Base-by-base conservation (phyloP, 169 alveolate species). In the Plasmodium billcollinsi region DNA sequence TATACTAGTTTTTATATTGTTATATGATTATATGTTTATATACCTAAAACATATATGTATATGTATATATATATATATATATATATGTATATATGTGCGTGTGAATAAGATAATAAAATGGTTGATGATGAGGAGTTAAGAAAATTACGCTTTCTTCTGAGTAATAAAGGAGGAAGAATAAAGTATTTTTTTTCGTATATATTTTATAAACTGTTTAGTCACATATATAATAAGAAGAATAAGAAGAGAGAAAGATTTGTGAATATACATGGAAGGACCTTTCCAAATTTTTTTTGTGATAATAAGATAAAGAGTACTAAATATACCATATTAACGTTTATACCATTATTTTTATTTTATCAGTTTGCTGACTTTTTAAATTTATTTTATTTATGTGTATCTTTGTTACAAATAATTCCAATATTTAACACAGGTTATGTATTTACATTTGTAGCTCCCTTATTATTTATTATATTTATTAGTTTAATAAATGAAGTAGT, bases 401-500 rank as follows among this genome's bases (percentile, higher is more conserved):
- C 99, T 8, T 90, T 98, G 12, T 90, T 99, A 26, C 98, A 98
- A 88, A 93, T 97, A 50, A 71, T 98, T 59, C 99, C 99, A 1
- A 95, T 93, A 4, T 94, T 99, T 39, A 94, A 96, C 69, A 99
- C 98, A 26, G 99, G 99, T 47, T 98, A 98, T 73, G 94, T 98
- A 58, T 97, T 98, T 73, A 97, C 99, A 12, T 98, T 97, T 93
- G 86, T 98, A 15, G 98, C 99, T 14, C 99, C 99, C 20, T 93
- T 99, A 49, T 97, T 95, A 7, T 91, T 98, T 29, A 99, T 98
- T 67, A 88, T 98, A 18, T 86, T 94, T 50, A 95, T 98, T 7
- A 94, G 99, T 47, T 94, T 98, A 89, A 70, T 95, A 21, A 98
- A 98, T 93, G 99, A 99, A 92, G 98, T 97, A n/a, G 94, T 94